Percentiles rank a stretch among this genome's conserved stretches.
These are phyloP conservation scores for Mortierella sp. DNA, from an alignment of 371 early-diverging fungal genomes.

Conservation along the genomic window DNA sequence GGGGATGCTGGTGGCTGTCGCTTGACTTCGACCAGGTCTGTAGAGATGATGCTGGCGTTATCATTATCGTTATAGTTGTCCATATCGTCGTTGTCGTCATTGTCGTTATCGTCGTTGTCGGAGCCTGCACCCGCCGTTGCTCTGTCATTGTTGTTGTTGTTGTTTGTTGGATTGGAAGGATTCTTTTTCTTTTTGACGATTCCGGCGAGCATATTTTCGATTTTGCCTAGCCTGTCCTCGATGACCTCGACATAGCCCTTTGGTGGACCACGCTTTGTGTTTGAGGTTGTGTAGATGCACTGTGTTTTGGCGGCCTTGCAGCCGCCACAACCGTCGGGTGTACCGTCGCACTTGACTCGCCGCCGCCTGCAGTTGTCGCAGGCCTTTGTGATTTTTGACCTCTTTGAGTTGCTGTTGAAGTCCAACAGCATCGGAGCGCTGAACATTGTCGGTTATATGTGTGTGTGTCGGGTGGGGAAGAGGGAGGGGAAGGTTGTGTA, in stretches of 20 bases:
- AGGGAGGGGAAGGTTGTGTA: neutral
- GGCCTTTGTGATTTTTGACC: slow-evolving; percentile 57
- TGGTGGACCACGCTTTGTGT: slow-evolving; percentile 74
- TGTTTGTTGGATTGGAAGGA: neutral
- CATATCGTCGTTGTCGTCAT: slow-evolving; percentile 24
- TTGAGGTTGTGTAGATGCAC: slow-evolving; percentile 65
- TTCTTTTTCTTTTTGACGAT: slow-evolving; percentile 60
- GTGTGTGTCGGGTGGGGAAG: neutral
- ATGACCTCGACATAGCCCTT: slow-evolving; percentile 83
- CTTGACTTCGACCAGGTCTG: slow-evolving; percentile 50
- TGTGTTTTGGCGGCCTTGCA: slow-evolving; percentile 61
- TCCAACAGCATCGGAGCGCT: slow-evolving; percentile 53
- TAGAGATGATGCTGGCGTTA: slow-evolving; percentile 33
- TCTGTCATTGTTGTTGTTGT: neutral
- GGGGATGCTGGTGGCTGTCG: slow-evolving; percentile 53
- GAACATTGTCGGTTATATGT: slow-evolving; percentile 36
- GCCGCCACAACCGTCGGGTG: slow-evolving; percentile 61
- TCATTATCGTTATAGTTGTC: slow-evolving; percentile 38
- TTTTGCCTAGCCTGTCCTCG: slow-evolving; percentile 76
- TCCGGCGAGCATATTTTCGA: slow-evolving; percentile 70
- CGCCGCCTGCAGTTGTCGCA: slow-evolving; percentile 66
- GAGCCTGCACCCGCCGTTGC: slow-evolving; percentile 17
- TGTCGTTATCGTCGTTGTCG: neutral
- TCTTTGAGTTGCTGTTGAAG: slow-evolving; percentile 47
- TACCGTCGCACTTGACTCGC: slow-evolving; percentile 68